Evolutionary conservation across 2,329 filamentous ascomycete species (phyloP).

Genomic region (Scytalidium lignicola): DNA sequence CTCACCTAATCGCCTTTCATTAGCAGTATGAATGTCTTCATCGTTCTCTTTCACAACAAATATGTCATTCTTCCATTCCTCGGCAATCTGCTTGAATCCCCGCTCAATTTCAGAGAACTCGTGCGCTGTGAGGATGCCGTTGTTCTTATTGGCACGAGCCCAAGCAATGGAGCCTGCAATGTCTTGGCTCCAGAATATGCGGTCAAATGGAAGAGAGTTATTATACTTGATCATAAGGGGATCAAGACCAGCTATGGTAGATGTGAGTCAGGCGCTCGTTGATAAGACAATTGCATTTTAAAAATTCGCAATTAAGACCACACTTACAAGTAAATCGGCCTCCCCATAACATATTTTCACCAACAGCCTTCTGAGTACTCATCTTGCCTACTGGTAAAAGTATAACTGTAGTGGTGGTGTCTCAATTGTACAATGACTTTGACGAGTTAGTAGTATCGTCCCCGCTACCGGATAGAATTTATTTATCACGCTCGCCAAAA

Average conservation of each 20-base stretch:
- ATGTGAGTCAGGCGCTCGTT: neutral
- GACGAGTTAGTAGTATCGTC: no score
- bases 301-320: constrained; percentile 28
- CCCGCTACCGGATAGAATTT: no score
- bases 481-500: constrained; percentile 48
- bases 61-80: constrained; percentile 46
- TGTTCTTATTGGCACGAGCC: constrained; percentile 72
- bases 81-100: constrained; percentile 55
- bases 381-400: no score
- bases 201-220: constrained; percentile 73
- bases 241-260: constrained; percentile 64
- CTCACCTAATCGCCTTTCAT: constrained; percentile 70
- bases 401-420: no score
- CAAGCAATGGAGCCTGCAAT: constrained; percentile 78
- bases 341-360: constrained; percentile 48
- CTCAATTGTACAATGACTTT: no score
- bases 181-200: constrained; percentile 72
- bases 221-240: constrained; percentile 86
- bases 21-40: constrained; percentile 57
- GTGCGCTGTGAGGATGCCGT: constrained; percentile 64
- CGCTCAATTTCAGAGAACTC: constrained; percentile 72
- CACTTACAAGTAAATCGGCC: constrained; percentile 52
- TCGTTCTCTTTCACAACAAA: constrained; percentile 28
- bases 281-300: neutral
- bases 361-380: no score